Evolutionary conservation across 1,284 basidiomycete genomes (phyloP), one percentile per base, ranked within the genome.

Genomic region (Mycosarcoma mackinlayi): DNA sequence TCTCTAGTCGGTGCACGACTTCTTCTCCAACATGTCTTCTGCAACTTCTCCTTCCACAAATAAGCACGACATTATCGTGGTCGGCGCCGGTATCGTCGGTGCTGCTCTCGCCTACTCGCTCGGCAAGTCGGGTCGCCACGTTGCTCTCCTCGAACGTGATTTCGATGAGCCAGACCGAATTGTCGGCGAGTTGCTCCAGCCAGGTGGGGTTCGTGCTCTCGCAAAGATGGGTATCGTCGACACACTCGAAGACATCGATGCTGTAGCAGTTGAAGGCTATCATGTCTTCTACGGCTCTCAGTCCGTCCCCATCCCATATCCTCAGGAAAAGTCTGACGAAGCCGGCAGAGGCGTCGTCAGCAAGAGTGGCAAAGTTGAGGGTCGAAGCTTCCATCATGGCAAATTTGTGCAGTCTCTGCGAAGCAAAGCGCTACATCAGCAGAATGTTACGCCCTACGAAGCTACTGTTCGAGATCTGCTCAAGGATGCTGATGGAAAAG

Each of bases 141-240:
- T 83, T 7, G 74, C 77, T 9, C 58, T 83, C 2, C 51, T 83
- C 31, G 82, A 83, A 63, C 94, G 42, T 45, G 95, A 95, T 35
- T 87, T 98, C 11, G 86, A 89, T 0, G 91, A 94, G 83, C 95
- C 96, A 0, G 93, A 98, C 86, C 88, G 95, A 23, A 98, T 99
- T 75, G 95, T 98, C 34, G 95, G 96, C 33, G 96, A 99, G 84
- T 88, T 98, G 1, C 86, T 99, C 19, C 95, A 98, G 80, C 96
- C 96, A 0, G 94, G 92, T 1, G 96, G 96, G 6, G 89, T 94
- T 19, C 86, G 86, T 4, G 90, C 93, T 0, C 85, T 98, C 45
- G 84, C 88, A 63, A 85, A 88, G 53, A 88, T 99, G 18, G 94
- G 93, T 1, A 84, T 98, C 75, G 79, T 75, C 21, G 88, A 89